Base-by-base conservation (phyloP, 2,329 filamentous ascomycete species). In the Teratosphaeria gauchensis region DNA sequence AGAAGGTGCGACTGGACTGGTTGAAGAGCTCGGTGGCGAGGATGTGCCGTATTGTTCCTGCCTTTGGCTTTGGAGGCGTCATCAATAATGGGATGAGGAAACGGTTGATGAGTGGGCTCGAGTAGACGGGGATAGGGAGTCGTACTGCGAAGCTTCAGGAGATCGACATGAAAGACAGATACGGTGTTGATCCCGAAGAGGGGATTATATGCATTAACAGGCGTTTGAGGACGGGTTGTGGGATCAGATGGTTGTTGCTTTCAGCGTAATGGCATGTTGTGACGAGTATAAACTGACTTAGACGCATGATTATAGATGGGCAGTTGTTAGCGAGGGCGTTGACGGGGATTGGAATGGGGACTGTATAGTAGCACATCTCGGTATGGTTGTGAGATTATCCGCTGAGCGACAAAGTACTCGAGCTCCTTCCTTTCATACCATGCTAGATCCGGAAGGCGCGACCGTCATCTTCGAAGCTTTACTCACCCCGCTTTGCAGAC, bases 1-100 rank as follows among this genome's bases (percentile, higher is more conserved):
- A 73, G 0, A 81, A 84, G 56, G 84, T 96, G n/a, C 77, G 82
- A 59, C 80, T 83, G 63, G 90, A 95, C 69, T 96, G 90, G 85
- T 75, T 81, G 19, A 81, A 87, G 63, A 92, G 88, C 71, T 84
- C 84, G 32, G 74, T 83, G 58, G 91, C 92, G 30, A 77, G 91
- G 57, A 87, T 96, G 74, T 88, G 88, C 61, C 82, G 92, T 68
- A 95, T 96, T 66, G 81, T 96, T 2, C 91, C 91, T 19, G 91
- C 91, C 0, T 96, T 92, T 77, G 92, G 91, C 1, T 80, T 95
- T 12, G 92, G 91, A 0, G 91, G 91, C 0, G 89, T 95, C 11
- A 87, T 94, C 11, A 96, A 96, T 74, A 81, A 80, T 60, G 85
- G 88, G 68, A 78, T 92, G 52, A 80, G 91, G 65, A 78, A 76